These are phyloP conservation scores for Breynia disticha DNA, from an alignment of 441 rosid genomes.

Conservation along the genomic window DNA sequence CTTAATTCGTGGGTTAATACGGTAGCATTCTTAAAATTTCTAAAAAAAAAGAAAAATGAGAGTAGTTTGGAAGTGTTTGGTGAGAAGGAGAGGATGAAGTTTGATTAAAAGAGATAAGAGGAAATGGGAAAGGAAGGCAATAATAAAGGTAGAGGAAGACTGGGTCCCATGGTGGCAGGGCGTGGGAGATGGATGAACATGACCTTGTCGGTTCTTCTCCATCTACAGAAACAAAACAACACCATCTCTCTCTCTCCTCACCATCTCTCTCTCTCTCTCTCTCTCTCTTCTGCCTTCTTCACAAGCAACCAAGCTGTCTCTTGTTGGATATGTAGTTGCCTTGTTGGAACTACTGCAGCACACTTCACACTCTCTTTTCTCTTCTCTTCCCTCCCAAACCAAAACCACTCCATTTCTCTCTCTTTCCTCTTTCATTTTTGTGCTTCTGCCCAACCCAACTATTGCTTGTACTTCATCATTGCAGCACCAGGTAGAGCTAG, in stretches of 20 bases:
- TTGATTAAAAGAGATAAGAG: slow-evolving; percentile 1
- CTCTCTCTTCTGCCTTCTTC: slow-evolving; percentile 47
- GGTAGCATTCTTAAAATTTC: not conserved
- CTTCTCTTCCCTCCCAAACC: slow-evolving; percentile 6
- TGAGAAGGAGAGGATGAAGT: slow-evolving; percentile 2
- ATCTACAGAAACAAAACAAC: slow-evolving; percentile 8
- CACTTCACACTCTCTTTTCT: slow-evolving; percentile 15
- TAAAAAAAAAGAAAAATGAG: not conserved
- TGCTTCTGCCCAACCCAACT: too few relatives aligned
- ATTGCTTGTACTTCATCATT: too few relatives aligned
- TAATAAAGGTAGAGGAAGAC: slow-evolving; percentile 34
- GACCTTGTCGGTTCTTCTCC: slow-evolving; percentile 90
- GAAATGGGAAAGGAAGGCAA: slow-evolving; percentile 24
- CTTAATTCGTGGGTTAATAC: too few relatives aligned
- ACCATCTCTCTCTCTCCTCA: slow-evolving; percentile 14
- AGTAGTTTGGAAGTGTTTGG: not conserved
- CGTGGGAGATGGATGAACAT: slow-evolving; percentile 90
- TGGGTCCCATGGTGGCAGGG: slow-evolving; percentile 78
- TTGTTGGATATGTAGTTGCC: slow-evolving; percentile 59
- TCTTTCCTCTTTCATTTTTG: not conserved
- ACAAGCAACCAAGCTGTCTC: slow-evolving; percentile 93
- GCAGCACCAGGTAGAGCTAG: too few relatives aligned
- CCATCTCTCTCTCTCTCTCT: slow-evolving; percentile 12
- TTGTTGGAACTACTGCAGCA: slow-evolving; percentile 69
- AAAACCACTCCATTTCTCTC: slow-evolving; percentile 11